phyloP scores from a whole-genome alignment of 306 rosid genomes.

The Mucuna pruriens region DNA sequence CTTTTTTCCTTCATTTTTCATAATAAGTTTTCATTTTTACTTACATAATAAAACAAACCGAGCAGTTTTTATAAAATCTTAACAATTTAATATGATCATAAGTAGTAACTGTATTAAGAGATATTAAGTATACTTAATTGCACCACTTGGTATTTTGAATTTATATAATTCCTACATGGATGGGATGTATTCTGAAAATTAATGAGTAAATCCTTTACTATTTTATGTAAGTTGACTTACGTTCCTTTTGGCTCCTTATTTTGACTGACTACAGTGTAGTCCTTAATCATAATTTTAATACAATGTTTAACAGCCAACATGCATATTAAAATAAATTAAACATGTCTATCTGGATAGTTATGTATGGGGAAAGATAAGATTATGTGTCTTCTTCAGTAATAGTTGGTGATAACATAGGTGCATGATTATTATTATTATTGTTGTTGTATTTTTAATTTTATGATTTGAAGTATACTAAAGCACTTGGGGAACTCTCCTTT shows the following conservation, averaged over 20 bases:
- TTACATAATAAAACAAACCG: background rate
- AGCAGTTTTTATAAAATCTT: constrained; percentile 1
- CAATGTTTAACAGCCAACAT: constrained; percentile 7
- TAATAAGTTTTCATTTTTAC: background rate
- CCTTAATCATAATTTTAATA: constrained; percentile 21
- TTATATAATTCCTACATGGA: constrained; percentile 4
- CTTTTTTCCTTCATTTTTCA: constrained; percentile 7
- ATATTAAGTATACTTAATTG: constrained; percentile 22
- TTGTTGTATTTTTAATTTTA: constrained; percentile 28
- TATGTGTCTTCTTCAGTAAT: background rate
- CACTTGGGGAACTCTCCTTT: background rate
- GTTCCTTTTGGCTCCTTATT: constrained; percentile 18
- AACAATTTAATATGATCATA: constrained; percentile 14
- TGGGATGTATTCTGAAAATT: background rate
- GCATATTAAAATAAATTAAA: background rate
- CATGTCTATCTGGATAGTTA: constrained; percentile 1
- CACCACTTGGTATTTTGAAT: constrained; percentile 1
- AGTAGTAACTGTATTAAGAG: background rate
- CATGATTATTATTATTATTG: background rate
- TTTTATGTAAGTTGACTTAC: constrained; percentile 20
- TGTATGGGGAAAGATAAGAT: background rate
- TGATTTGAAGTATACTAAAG: constrained; percentile 7
- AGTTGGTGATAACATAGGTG: background rate
- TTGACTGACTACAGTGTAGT: background rate
- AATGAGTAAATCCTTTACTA: background rate